Base-by-base conservation (phyloP, 768 basidiomycete genomes). In the Terana coerulea region DNA sequence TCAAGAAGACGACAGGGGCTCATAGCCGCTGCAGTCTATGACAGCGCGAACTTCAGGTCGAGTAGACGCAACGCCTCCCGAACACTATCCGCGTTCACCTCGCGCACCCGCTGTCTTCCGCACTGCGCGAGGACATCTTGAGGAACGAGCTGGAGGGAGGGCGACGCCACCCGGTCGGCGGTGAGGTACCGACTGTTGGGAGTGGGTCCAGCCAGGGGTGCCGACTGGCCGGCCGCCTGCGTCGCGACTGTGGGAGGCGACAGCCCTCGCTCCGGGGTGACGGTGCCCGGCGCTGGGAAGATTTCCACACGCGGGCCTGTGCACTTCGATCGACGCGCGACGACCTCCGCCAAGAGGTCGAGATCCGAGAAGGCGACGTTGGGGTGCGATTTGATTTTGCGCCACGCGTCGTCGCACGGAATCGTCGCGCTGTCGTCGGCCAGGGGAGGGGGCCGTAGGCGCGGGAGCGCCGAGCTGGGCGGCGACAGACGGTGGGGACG, bases 361-460 rank as follows among this genome's bases (percentile, higher is more conserved):
- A 95, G 73, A 68, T 95, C 90, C 12, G 89, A 81, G 64, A 93
- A 93, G 26, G 84, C 80, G 47, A 89, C 84, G 59, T 92, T 94
- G 2, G 93, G 93, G 67, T 95, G 93, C 10, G 83, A 80, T 69
- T 93, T 92, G 55, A 95, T 74, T 57, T 83, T 83, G 25, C 79
- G 80, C 88, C 91, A 94, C 7, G 91, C 91, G 50, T 84, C 82
- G 62, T 85, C 86, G 50, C 88, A 90, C 17, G 90, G 79, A 30
- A 93, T 86, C 6, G 78, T 83, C 48, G 84, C 81, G 24, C 64
- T 55, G 8, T 19, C 6, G 9, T 19, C 19, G 11, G 5, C 39
- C 39, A 24, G 39, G 22, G 31, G 17, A 3, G 30, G n/a, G 30
- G 12, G 45, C 30, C 15, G 45, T 12, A 14, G 45, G 12, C 22